Evolutionary conservation across 78 protist species (phyloP).

Genomic region (Mastigamoeba balamuthi): DNA sequence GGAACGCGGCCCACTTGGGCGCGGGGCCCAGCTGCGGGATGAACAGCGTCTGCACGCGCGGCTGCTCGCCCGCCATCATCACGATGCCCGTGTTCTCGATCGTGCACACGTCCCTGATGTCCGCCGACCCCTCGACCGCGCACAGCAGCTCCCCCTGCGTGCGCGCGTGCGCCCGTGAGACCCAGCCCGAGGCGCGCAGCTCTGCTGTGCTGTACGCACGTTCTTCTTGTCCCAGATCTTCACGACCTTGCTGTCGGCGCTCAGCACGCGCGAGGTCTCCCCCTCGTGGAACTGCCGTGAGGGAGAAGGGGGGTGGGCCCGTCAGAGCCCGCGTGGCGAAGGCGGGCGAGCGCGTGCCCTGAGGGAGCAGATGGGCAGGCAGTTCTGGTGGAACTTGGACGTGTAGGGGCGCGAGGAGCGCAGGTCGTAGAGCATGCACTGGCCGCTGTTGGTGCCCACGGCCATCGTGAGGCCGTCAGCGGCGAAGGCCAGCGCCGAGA

Average conservation of each 20-base stretch:
- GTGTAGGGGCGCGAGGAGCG: slow-evolving; percentile 57
- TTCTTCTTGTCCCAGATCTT: slow-evolving; percentile 69
- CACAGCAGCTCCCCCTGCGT: slow-evolving; percentile 17
- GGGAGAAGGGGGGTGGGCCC: no score
- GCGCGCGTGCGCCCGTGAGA: no score
- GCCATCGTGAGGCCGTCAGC: slow-evolving; percentile 64
- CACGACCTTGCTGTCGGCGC: slow-evolving; percentile 53
- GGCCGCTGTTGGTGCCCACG: slow-evolving; percentile 76
- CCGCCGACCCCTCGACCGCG: slow-evolving; percentile 64
- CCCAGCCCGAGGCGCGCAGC: no score
- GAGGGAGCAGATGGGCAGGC: slow-evolving; percentile 48
- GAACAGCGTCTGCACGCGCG: slow-evolving; percentile 67
- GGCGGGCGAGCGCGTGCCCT: no score
- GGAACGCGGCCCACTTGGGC: slow-evolving; percentile 93
- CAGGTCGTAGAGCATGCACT: slow-evolving; percentile 73
- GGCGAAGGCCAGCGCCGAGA: slow-evolving; percentile 32
- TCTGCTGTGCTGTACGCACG: neutral
- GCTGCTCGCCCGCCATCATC: slow-evolving; percentile 64
- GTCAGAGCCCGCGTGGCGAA: no score
- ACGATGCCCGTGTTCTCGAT: slow-evolving; percentile 67
- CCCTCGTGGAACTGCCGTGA: slow-evolving; percentile 48
- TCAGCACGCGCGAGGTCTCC: slow-evolving; percentile 7
- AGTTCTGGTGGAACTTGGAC: slow-evolving; percentile 82
- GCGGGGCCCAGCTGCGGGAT: slow-evolving; percentile 92
- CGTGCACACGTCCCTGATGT: slow-evolving; percentile 38